These are phyloP conservation scores for Lepidium campestre DNA, from an alignment of 441 rosid genomes.

Conservation along the genomic window DNA sequence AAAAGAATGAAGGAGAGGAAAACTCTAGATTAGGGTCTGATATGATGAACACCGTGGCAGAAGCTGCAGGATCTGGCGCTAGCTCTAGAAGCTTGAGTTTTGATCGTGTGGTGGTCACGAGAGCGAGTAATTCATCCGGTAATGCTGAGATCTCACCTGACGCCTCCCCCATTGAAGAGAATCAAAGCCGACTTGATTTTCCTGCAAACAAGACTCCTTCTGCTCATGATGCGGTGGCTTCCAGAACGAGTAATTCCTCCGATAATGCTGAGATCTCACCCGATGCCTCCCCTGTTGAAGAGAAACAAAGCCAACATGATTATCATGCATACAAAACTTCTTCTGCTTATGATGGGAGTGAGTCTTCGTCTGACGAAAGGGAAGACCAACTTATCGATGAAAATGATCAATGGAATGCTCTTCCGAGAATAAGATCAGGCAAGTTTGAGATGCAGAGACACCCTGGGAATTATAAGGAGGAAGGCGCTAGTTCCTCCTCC, in stretches of 20 bases:
- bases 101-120: conserved; percentile 17
- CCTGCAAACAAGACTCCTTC: not conserved
- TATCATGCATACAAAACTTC: conserved; percentile 35
- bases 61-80: conserved; percentile 25
- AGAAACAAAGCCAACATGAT: conserved; percentile 30
- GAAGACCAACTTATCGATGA: conserved; percentile 44
- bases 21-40: conserved; percentile 26
- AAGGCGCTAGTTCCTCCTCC: conserved; percentile 31
- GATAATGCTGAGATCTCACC: conserved; percentile 28
- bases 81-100: conserved; percentile 25
- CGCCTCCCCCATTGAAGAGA: conserved; percentile 33
- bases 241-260: conserved; percentile 23
- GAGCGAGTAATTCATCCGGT: conserved; percentile 22
- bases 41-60: conserved; percentile 16
- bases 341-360: conserved; percentile 61
- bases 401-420: conserved; percentile 25
- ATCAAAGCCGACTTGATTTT: conserved; percentile 27
- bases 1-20: conserved; percentile 19
- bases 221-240: not conserved
- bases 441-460: conserved; percentile 31
- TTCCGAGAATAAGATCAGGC: conserved; percentile 32
- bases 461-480: conserved; percentile 13
- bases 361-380: conserved; percentile 58
- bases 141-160: conserved; percentile 30
- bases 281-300: conserved; percentile 36